These are phyloP conservation scores for Pichia phayaonensis DNA, from an alignment of 805 yeast genomes.

Conservation along the genomic window DNA sequence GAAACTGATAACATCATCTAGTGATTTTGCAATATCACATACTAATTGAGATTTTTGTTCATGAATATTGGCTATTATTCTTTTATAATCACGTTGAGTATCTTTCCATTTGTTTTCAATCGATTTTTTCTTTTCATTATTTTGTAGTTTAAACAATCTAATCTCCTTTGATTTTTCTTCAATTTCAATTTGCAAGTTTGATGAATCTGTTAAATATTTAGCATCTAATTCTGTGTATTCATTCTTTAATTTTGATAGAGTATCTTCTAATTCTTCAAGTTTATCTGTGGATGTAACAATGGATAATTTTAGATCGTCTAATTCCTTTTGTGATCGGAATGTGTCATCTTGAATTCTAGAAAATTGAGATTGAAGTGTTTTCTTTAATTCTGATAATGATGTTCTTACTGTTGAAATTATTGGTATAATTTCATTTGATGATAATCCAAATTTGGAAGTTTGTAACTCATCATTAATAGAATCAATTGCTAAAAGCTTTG, in stretches of 20 bases:
- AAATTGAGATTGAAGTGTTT: constrained; percentile 19
- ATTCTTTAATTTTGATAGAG: constrained; percentile 26
- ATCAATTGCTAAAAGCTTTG: constrained; percentile 18
- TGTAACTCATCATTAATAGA: constrained; percentile 24
- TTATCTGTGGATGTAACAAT: constrained; percentile 50
- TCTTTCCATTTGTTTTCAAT: constrained; percentile 37
- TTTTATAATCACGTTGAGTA: constrained; percentile 45
- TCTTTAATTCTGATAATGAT: constrained; percentile 29
- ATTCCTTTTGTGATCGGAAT: constrained; percentile 48
- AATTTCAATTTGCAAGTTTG: constrained; percentile 12
- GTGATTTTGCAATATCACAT: constrained; percentile 46
- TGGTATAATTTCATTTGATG: constrained; percentile 36
- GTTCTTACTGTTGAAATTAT: constrained; percentile 23
- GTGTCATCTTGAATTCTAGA: constrained; percentile 44
- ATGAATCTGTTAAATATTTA: constrained; percentile 13
- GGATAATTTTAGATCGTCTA: constrained; percentile 48
- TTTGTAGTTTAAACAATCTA: constrained; percentile 8
- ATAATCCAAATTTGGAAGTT: constrained; percentile 39
- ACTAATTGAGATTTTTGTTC: constrained; percentile 42
- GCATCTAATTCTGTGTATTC: constrained; percentile 15
- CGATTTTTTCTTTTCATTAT: constrained; percentile 12
- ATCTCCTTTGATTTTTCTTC: constrained; percentile 17
- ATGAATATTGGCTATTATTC: constrained; percentile 38
- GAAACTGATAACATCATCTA: constrained; percentile 54
- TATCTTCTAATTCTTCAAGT: constrained; percentile 50